Base-by-base conservation (phyloP, 2,329 filamentous ascomycete species). In the Coniella lustricola region DNA sequence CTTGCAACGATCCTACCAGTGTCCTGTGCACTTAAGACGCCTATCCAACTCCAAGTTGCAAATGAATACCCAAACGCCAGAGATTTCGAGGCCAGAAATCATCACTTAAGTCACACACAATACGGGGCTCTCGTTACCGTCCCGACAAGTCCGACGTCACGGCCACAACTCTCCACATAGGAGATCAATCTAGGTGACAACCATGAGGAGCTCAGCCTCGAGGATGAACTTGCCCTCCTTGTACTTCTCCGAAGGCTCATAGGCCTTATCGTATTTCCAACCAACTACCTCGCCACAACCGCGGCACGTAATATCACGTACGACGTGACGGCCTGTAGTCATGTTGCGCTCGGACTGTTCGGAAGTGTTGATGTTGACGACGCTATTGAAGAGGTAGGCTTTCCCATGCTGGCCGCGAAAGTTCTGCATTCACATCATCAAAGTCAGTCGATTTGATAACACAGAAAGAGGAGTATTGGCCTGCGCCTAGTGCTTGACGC, bases 251-350 rank as follows among this genome's bases (percentile, higher is more conserved):
- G 77, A 84, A 31, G 74, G 68, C 72, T 98, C 93, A 65, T 87
- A 97, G 1, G 93, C 93, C 72, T 94, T 95, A 69, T 98, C 93
- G 66, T 98, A 98, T 67, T 95, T 97, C 93, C 93, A 98, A 32
- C 93, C 93, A 46, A 98, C 93, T 25, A 85, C 86, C 66, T 90
- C 86, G 64, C 85, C 86, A 77, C 93, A 98, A 67, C 95, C 87
- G 50, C 85, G 79, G 72, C 93, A 98, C 50, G 75, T 75, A 60
- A 98, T 96, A 65, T 98, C 93, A 50, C 93, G 84, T 41, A 98
- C 93, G 49, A 97, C 77, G 68, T 98, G 93, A 47, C 87, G 81
- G 46, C 93, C 93, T 1, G 93, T 98, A 13, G 93, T 98, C 93
- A 98, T 98, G 71, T 86, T 95, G 56, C 93, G 88, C 71, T 98